These are phyloP conservation scores for Cyclocybe aegerita DNA, from an alignment of 768 basidiomycete species.

Conservation along the genomic window DNA sequence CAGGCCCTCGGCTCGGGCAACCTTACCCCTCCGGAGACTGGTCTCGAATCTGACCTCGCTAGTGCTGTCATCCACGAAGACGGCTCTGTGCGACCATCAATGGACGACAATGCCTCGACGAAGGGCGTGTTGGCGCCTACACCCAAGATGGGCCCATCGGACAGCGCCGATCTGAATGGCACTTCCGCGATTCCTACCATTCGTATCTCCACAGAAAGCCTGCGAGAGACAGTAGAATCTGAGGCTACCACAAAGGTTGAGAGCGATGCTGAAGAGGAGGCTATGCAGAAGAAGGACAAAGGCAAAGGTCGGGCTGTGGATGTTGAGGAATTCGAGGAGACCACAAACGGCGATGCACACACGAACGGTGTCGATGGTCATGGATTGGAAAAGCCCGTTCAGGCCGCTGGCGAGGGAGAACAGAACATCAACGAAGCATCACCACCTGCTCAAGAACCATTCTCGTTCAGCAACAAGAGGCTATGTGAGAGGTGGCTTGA, in stretches of 20 bases:
- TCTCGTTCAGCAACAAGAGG: slow-evolving; percentile 95
- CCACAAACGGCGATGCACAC: slow-evolving; percentile 29
- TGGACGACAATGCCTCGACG: slow-evolving; percentile 73
- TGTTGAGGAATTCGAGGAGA: slow-evolving; percentile 21
- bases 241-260: slow-evolving; percentile 17
- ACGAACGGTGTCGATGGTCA: slow-evolving; percentile 30
- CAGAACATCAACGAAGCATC: slow-evolving; percentile 38
- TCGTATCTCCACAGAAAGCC: slow-evolving; percentile 69
- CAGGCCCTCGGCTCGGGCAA: slow-evolving; percentile 27
- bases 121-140: slow-evolving; percentile 53
- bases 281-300: slow-evolving; percentile 14
- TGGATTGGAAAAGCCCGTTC: slow-evolving; percentile 45
- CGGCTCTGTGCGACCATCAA: slow-evolving; percentile 38
- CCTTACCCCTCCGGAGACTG: slow-evolving; percentile 9
- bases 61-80: slow-evolving; percentile 61
- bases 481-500: slow-evolving; percentile 98
- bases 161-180: slow-evolving; percentile 24
- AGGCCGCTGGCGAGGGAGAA: slow-evolving; percentile 51
- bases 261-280: slow-evolving; percentile 18
- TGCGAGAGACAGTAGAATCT: slow-evolving; percentile 29
- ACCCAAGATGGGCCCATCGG: slow-evolving; percentile 21
- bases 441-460: slow-evolving; percentile 51
- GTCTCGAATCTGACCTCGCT: slow-evolving; percentile 30
- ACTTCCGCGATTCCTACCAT: slow-evolving; percentile 56
- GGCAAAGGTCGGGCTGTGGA: slow-evolving; percentile 19